These are phyloP conservation scores for Magnaporthiopsis incrustans DNA, from an alignment of 2,329 filamentous ascomycete species.

Conservation along the genomic window DNA sequence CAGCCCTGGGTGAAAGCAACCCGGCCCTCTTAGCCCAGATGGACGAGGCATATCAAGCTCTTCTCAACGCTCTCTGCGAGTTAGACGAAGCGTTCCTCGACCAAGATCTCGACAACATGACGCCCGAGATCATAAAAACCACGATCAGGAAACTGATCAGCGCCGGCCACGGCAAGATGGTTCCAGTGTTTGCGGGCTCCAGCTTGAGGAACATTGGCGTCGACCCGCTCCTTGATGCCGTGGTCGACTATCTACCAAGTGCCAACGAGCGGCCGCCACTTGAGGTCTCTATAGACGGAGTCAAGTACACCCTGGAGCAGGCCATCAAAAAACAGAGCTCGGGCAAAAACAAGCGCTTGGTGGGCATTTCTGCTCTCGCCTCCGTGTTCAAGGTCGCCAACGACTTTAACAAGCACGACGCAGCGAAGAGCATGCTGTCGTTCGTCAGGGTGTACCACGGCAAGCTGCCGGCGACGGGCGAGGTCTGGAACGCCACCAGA, in stretches of 20 bases:
- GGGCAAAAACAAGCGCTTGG: conserved; percentile 13
- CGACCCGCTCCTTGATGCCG: conserved; percentile 80
- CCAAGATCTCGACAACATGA: conserved; percentile 65
- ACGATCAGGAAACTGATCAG: conserved; percentile 68
- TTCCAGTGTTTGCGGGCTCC: conserved; percentile 84
- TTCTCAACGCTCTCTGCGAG: conserved; percentile 80
- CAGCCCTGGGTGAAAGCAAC: conserved; percentile 39
- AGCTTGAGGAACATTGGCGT: conserved; percentile 93
- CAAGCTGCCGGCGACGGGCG: conserved; percentile 61
- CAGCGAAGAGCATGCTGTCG: conserved; percentile 67
- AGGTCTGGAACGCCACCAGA: conserved; percentile 60
- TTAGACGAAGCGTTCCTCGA: conserved; percentile 83
- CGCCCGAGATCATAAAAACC: conserved; percentile 56
- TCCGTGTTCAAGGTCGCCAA: conserved; percentile 94
- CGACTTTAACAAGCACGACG: conserved; percentile 51
- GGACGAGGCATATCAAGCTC: conserved; percentile 62
- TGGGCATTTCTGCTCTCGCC: conserved; percentile 37
- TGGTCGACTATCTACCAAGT: conserved; percentile 79
- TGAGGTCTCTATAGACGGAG: conserved; percentile 30
- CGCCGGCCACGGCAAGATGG: conserved; percentile 59
- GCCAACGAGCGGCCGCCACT: conserved; percentile 37
- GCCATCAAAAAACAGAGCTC: conserved; percentile 22
- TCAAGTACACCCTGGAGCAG: conserved; percentile 37
- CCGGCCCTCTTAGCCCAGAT: conserved; percentile 59
- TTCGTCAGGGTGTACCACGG: conserved; percentile 92